Evolutionary conservation across 139 green algal genomes (phyloP).

Genomic region (Chlorella vulgaris): DNA sequence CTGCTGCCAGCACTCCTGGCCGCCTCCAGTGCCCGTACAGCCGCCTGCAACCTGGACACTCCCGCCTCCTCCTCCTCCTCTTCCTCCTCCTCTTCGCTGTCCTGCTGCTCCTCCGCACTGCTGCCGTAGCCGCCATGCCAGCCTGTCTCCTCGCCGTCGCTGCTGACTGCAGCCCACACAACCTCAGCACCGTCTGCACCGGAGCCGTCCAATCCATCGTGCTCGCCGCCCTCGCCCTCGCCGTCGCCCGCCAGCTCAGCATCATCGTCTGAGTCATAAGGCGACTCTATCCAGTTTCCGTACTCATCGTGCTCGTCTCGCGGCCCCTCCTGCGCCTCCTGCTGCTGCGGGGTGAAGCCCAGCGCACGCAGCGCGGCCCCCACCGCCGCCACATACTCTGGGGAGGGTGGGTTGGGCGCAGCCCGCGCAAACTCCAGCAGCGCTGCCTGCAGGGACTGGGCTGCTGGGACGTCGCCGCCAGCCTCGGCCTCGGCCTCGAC

Average conservation of each 20-base stretch:
- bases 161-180: too few species aligned
- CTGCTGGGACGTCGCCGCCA: background rate
- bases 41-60: too few species aligned
- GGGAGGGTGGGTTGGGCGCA: too few species aligned
- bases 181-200: too few species aligned
- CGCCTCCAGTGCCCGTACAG: too few species aligned
- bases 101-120: background rate
- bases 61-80: too few species aligned
- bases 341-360: background rate
- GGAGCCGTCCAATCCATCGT: background rate
- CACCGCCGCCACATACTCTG: background rate
- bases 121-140: too few species aligned
- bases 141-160: background rate
- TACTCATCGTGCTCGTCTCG: background rate
- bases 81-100: too few species aligned
- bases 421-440: background rate
- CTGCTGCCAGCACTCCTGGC: too few species aligned
- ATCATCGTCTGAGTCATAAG: background rate
- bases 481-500: background rate
- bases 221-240: background rate
- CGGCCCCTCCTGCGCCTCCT: background rate
- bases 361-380: background rate
- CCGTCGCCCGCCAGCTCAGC: background rate
- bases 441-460: slow-evolving; percentile 1
- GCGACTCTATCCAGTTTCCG: slow-evolving; percentile 18